These are phyloP conservation scores for Thalassiosira livingstoniorum DNA, from an alignment of 352 stramenopile species.

Conservation along the genomic window DNA sequence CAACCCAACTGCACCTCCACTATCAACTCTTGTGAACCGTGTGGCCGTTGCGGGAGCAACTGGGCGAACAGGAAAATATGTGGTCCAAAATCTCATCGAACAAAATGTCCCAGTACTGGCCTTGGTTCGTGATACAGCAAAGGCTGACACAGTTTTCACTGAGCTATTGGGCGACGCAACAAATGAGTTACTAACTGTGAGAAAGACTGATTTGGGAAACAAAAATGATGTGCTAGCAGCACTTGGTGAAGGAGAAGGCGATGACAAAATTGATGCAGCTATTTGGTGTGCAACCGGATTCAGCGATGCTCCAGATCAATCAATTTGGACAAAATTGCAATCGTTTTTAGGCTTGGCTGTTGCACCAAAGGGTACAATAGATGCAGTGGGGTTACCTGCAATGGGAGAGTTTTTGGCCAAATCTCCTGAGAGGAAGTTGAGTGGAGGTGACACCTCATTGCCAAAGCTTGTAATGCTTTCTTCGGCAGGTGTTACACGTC, in stretches of 20 bases:
- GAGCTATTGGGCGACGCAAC: too few species aligned
- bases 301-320: constrained; percentile 55
- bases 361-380: constrained; percentile 63
- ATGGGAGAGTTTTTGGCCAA: constrained; percentile 62
- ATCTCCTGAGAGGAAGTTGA: constrained; percentile 14
- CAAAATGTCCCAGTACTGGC: constrained; percentile 59
- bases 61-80: constrained; percentile 69
- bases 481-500: constrained; percentile 76
- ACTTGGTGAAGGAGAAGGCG: constrained; percentile 36
- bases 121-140: constrained; percentile 69
- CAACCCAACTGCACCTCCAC: neutral
- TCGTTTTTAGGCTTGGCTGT: constrained; percentile 56
- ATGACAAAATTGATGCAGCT: constrained; percentile 70
- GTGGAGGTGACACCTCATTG: constrained; percentile 3
- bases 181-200: constrained; percentile 56
- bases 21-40: constrained; percentile 32
- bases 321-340: constrained; percentile 54
- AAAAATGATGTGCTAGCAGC: constrained; percentile 52
- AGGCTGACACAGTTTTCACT: constrained; percentile 58
- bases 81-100: constrained; percentile 76
- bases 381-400: constrained; percentile 69
- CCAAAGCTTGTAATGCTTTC: constrained; percentile 81
- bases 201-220: constrained; percentile 63
- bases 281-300: constrained; percentile 86
- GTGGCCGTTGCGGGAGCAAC: constrained; percentile 80